Conservation (phyloP, 768 basidiomycete species). For the Mycena floridula region DNA sequence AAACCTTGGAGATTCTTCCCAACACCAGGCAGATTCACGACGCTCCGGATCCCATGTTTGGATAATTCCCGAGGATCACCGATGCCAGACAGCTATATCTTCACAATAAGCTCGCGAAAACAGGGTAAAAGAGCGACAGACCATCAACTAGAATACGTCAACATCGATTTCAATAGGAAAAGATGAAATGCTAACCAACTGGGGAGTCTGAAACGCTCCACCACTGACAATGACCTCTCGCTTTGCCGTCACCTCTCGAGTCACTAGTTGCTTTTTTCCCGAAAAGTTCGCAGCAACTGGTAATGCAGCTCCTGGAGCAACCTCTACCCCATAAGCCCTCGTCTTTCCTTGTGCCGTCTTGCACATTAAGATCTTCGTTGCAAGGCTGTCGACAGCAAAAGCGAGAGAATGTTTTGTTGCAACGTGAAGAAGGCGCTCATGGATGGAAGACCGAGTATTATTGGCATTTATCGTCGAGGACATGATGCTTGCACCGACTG, state of each 20-base stretch:
- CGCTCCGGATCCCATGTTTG: constrained; percentile 18
- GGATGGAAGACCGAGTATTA: constrained; percentile 4
- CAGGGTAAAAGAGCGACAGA: neutral
- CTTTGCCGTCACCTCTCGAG: constrained; percentile 8
- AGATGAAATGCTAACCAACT: constrained; percentile 8
- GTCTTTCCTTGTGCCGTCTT: too few species aligned
- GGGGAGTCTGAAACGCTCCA: constrained; percentile 16
- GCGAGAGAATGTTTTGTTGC: constrained; percentile 3
- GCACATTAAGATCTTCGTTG: constrained; percentile 12
- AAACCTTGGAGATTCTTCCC: constrained; percentile 29
- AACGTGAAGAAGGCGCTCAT: constrained; percentile 6
- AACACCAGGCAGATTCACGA: constrained; percentile 28
- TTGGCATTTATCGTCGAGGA: constrained; percentile 5
- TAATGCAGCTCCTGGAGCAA: constrained; percentile 11
- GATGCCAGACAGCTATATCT: constrained; percentile 28
- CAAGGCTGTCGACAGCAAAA: constrained; percentile 19
- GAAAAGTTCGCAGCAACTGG: constrained; percentile 13
- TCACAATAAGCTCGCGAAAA: neutral
- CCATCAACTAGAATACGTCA: neutral
- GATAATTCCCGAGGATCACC: constrained; percentile 20
- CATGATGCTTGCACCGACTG: too few species aligned
- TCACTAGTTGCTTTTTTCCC: constrained; percentile 9
- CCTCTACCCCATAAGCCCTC: constrained; percentile 14
- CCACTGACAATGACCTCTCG: constrained; percentile 15
- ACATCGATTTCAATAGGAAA: neutral